phyloP scores from a whole-genome alignment of 768 basidiomycete species.

The Serendipita sp. region DNA sequence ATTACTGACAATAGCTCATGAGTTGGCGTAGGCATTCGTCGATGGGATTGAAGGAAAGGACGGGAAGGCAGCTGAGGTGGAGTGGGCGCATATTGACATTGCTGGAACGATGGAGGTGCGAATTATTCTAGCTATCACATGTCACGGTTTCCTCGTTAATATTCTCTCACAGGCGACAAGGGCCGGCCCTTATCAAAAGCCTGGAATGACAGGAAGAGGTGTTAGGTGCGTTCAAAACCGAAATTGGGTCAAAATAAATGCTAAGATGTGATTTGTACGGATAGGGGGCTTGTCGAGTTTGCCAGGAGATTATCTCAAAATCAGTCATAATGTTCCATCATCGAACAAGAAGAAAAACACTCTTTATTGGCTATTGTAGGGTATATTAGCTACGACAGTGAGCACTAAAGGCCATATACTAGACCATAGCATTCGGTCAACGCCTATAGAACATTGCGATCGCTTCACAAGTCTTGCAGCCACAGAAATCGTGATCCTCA shows the following conservation, averaged over 20 bases:
- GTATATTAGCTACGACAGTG: too few species aligned
- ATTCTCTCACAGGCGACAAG: constrained; percentile 28
- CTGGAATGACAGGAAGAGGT: constrained; percentile 67
- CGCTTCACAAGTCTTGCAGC: neutral
- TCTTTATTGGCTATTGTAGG: too few species aligned
- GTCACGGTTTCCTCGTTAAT: neutral
- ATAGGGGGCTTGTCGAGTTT: constrained; percentile 22
- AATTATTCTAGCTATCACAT: neutral
- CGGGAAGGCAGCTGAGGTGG: constrained; percentile 36
- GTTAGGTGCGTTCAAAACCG: constrained; percentile 37
- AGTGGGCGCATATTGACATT: constrained; percentile 84
- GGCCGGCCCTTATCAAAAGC: constrained; percentile 45
- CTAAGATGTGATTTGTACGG: neutral
- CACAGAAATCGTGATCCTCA: neutral
- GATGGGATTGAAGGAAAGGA: constrained; percentile 52
- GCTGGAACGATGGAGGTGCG: constrained; percentile 54
- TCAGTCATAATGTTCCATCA: too few species aligned
- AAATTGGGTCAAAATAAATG: too few species aligned
- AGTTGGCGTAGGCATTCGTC: constrained; percentile 35
- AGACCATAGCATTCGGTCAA: neutral
- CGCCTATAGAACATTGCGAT: neutral
- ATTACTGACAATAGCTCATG: neutral
- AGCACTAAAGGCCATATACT: neutral
- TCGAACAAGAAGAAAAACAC: too few species aligned
- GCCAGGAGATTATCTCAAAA: constrained; percentile 16